Evolutionary conservation across 768 basidiomycete genomes (phyloP).

Genomic region (Agaricus blazei): DNA sequence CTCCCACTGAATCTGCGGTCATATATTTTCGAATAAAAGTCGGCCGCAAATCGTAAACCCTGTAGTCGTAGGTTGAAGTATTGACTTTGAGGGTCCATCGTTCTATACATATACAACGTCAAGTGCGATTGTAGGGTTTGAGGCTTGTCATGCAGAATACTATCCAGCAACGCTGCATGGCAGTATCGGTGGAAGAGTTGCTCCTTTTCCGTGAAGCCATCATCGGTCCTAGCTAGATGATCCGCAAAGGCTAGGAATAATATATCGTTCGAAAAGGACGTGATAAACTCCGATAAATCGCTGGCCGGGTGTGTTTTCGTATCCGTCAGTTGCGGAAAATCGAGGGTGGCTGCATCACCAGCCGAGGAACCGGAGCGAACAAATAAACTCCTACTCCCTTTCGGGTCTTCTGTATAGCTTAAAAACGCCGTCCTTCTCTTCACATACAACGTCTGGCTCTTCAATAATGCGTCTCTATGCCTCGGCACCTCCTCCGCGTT

Average conservation of each 20-base stretch:
- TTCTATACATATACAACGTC: constrained; percentile 63
- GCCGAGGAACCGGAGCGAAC: constrained; percentile 82
- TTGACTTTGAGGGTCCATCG: constrained; percentile 48
- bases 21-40: constrained; percentile 74
- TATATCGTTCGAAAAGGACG: constrained; percentile 79
- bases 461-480: constrained; percentile 66
- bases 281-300: constrained; percentile 81
- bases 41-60: constrained; percentile 67
- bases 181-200: constrained; percentile 65
- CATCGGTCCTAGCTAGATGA: constrained; percentile 56
- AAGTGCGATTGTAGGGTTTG: constrained; percentile 72
- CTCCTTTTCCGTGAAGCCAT: constrained; percentile 54
- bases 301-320: constrained; percentile 61
- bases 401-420: constrained; percentile 90
- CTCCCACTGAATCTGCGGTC: constrained; percentile 71
- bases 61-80: constrained; percentile 68
- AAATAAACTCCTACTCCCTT: constrained; percentile 88
- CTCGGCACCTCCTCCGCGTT: constrained; percentile 64
- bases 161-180: constrained; percentile 75
- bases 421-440: constrained; percentile 90
- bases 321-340: constrained; percentile 74
- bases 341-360: constrained; percentile 79
- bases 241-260: constrained; percentile 80
- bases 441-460: constrained; percentile 82
- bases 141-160: constrained; percentile 88